These are phyloP conservation scores for Microbotryomycetes sp. DNA, from an alignment of 1,284 basidiomycete genomes.

Conservation along the genomic window DNA sequence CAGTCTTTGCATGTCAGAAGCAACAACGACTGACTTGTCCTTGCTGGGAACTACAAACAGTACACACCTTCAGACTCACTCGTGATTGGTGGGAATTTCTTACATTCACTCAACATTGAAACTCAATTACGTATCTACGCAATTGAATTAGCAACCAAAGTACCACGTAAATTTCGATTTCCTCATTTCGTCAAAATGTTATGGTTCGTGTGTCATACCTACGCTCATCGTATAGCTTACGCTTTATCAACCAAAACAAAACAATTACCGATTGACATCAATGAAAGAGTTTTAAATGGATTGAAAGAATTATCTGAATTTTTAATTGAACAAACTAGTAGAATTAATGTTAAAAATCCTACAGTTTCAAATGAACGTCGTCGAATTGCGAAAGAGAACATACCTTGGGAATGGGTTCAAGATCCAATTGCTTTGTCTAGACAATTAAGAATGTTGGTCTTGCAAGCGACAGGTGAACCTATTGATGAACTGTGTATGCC, in stretches of 20 bases:
- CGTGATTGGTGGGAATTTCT: conserved; percentile 94
- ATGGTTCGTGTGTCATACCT: conserved; percentile 40
- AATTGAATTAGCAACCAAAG: conserved; percentile 86
- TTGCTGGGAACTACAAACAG: conserved; percentile 44
- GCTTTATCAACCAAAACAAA: neutral
- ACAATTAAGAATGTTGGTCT: conserved; percentile 72
- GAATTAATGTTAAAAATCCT: conserved; percentile 45
- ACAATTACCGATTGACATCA: conserved; percentile 19
- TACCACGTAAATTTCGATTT: conserved; percentile 91
- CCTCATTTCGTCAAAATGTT: conserved; percentile 50
- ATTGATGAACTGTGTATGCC: conserved; percentile 53
- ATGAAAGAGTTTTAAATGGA: conserved; percentile 62
- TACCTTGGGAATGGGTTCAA: conserved; percentile 70
- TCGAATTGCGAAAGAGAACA: conserved; percentile 66
- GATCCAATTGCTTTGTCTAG: conserved; percentile 69
- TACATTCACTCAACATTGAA: conserved; percentile 59
- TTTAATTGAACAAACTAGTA: conserved; percentile 70
- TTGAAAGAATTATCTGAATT: conserved; percentile 65
- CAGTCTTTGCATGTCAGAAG: too few species aligned
- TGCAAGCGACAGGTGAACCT: conserved; percentile 56
- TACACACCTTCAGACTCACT: conserved; percentile 86
- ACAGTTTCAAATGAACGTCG: conserved; percentile 43
- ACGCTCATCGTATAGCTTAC: neutral
- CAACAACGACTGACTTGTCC: neutral
- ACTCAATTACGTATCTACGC: conserved; percentile 70